Conservation (phyloP, 768 basidiomycete species). For the Leccinum imitatum region DNA sequence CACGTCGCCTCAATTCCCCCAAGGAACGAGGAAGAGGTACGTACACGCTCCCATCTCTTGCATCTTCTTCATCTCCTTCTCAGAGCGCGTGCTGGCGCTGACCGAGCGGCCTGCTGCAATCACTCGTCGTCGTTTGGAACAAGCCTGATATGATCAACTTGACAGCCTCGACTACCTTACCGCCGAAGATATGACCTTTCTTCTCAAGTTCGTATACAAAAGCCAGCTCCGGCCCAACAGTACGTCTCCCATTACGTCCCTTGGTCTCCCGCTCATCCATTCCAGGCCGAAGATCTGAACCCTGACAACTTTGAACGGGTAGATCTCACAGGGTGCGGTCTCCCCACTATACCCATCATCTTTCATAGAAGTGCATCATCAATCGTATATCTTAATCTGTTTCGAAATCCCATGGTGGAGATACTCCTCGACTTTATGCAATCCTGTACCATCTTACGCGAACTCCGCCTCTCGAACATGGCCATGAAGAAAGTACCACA, state of each 20-base stretch:
- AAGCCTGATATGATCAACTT: conserved; percentile 82
- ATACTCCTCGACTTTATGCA: conserved; percentile 97
- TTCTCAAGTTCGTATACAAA: conserved; percentile 90
- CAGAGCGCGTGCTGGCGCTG: conserved; percentile 81
- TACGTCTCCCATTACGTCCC: conserved; percentile 34
- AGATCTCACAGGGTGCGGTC: conserved; percentile 76
- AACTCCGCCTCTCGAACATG: conserved; percentile 87
- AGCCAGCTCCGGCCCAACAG: conserved; percentile 61
- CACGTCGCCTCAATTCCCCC: conserved; percentile 67
- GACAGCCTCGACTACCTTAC: conserved; percentile 80
- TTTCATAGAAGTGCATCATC: conserved; percentile 82
- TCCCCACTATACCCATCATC: conserved; percentile 86
- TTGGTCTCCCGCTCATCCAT: background rate
- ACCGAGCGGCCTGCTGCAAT: conserved; percentile 85
- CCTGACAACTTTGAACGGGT: conserved; percentile 74
- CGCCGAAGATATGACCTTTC: conserved; percentile 75
- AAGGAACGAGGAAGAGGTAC: conserved; percentile 75
- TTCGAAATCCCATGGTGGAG: conserved; percentile 93
- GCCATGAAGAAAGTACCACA: conserved; percentile 92
- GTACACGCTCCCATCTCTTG: conserved; percentile 15
- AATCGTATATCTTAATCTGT: conserved; percentile 84
- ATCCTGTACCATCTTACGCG: conserved; percentile 76
- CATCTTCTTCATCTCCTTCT: background rate
- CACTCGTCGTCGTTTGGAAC: conserved; percentile 77
- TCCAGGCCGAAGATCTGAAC: conserved; percentile 70